Conservation (phyloP, 768 basidiomycete genomes). For the Galerina sulciceps region DNA sequence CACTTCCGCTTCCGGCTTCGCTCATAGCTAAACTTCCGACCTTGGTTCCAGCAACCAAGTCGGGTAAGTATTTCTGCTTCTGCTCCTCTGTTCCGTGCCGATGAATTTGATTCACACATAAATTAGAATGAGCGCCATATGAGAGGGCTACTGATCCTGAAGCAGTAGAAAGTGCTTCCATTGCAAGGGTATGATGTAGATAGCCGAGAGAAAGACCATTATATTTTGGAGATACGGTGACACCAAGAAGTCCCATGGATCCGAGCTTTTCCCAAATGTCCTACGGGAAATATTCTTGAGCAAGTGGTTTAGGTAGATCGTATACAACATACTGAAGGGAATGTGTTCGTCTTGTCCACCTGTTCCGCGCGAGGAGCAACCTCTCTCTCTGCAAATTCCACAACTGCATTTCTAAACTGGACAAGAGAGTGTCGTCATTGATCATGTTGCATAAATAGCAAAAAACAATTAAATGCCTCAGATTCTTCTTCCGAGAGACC, state of each 20-base stretch:
- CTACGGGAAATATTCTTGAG: conserved; percentile 38
- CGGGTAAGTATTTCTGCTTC: conserved; percentile 83
- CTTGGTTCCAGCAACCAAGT: conserved; percentile 78
- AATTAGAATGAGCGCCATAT: conserved; percentile 91
- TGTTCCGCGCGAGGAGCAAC: conserved; percentile 85
- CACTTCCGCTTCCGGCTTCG: conserved; percentile 89
- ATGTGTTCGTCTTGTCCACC: conserved; percentile 84
- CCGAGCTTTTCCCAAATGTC: conserved; percentile 90
- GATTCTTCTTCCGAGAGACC: conserved; percentile 81
- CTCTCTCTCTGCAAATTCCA: conserved; percentile 81
- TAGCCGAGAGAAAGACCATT: conserved; percentile 87
- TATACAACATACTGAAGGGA: conserved; percentile 62
- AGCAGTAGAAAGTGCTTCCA: conserved; percentile 91
- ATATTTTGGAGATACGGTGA: conserved; percentile 81
- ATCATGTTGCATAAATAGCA: not conserved
- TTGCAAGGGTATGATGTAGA: conserved; percentile 86
- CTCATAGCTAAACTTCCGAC: conserved; percentile 95
- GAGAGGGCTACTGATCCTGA: conserved; percentile 93
- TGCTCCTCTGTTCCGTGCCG: conserved; percentile 84
- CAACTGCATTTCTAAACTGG: conserved; percentile 82
- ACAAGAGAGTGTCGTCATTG: conserved; percentile 3
- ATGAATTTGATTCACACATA: conserved; percentile 86
- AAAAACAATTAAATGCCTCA: conserved; percentile 54
- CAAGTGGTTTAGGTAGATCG: conserved; percentile 8
- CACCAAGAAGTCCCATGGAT: conserved; percentile 89